These are phyloP conservation scores for Skeletonema menzelii DNA, from an alignment of 108 stramenopile genomes.

Conservation along the genomic window DNA sequence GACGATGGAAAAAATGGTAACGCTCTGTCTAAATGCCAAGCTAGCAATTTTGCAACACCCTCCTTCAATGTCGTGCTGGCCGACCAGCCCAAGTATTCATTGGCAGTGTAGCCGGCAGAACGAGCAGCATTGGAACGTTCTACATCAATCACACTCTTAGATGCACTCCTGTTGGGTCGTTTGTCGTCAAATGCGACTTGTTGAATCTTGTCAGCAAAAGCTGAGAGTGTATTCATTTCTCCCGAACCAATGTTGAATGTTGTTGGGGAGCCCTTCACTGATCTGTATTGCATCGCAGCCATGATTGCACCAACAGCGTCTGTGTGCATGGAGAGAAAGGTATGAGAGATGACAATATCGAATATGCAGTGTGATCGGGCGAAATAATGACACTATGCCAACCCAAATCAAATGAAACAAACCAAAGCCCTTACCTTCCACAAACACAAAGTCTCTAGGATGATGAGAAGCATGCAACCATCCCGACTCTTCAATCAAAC, in stretches of 20 bases:
- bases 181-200: slow-evolving; percentile 2
- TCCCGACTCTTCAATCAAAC: slow-evolving; percentile 33
- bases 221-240: slow-evolving; percentile 15
- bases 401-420: not conserved
- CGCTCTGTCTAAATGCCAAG: slow-evolving; percentile 71
- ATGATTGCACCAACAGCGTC: slow-evolving; percentile 75
- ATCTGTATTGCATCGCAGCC: slow-evolving; percentile 71
- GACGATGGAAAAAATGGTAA: slow-evolving; percentile 53
- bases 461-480: slow-evolving; percentile 35
- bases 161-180: slow-evolving; percentile 3
- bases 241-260: slow-evolving; percentile 52
- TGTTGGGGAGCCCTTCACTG: slow-evolving; percentile 33
- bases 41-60: slow-evolving; percentile 58
- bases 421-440: slow-evolving; percentile 47
- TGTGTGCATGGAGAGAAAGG: not conserved
- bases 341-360: not conserved
- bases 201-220: slow-evolving; percentile 40
- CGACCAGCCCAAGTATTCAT: slow-evolving; percentile 48
- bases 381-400: not conserved
- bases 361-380: not conserved
- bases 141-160: slow-evolving; percentile 28
- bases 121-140: slow-evolving; percentile 35
- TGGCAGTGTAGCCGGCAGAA: slow-evolving; percentile 23
- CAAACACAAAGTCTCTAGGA: slow-evolving; percentile 58
- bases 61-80: slow-evolving; percentile 52